Base-by-base conservation (phyloP, 352 stramenopile genomes). In the Phytophthora pini region DNA sequence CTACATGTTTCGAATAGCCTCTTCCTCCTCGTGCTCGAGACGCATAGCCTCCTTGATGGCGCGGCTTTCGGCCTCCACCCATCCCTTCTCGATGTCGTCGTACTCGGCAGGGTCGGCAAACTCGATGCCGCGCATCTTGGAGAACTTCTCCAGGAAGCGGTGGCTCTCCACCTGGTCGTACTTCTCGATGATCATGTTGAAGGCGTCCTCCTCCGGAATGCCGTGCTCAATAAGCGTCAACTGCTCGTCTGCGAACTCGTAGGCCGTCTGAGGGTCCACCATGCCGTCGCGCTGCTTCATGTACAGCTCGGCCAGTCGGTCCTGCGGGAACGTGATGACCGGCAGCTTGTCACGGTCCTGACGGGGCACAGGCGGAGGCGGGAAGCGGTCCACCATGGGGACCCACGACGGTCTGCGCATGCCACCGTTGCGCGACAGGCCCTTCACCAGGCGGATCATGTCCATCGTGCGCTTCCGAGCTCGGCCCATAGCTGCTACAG, bases 171-270 rank as follows among this genome's bases (percentile, higher is more conserved):
- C 87, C 59, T 90, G 75, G 60, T 90, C 82, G 79, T 95, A 95
- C 72, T 95, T 95, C 55, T 90, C 83, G 31, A 80, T 71, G 38
- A 95, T 80, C 84, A 93, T 83, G 27, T 84, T 76, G 70, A 79
- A 95, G 12, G 87, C 87, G 56, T 95, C 82, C 66, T 92, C 70
- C 68, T 95, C 87, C 8, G 87, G 79, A 29, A 95, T 70, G 12
- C 87, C 87, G n/a, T 88, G 49, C 66, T 95, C 87, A 53, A 95
- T 95, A 3, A 95, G 74, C 66, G 84, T 93, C 41, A 95, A 68
- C 62, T 95, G 87, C 55, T 95, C 87, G 61, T 95, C 87, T 4
- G 87, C 87, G 65, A 95, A 95, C 63, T 95, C 87, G 74, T 93
- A 93, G 40, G 87, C 87, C 9, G 87, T 95, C 71, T 93, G 84